Evolutionary conservation across 1,284 basidiomycete genomes (phyloP).

Genomic region (Trametes versicolor): DNA sequence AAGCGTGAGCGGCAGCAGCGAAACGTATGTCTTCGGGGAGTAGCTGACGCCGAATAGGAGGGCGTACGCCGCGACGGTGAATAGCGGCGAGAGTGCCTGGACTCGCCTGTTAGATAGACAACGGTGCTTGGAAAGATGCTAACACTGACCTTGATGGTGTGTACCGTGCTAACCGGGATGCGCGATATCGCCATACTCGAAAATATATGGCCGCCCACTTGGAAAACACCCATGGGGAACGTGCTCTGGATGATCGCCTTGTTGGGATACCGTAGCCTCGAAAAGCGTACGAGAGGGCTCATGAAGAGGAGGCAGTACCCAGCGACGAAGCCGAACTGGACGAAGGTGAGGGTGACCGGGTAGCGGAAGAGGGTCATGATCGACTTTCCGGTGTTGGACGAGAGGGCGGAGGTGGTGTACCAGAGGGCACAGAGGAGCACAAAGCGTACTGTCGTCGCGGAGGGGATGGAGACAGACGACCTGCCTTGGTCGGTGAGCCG

Average conservation of each 20-base stretch:
- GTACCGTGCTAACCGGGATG: constrained; percentile 97
- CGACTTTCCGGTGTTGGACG: constrained; percentile 90
- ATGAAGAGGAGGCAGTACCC: constrained; percentile 86
- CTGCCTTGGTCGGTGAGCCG: constrained; percentile 21
- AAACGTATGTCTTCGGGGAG: constrained; percentile 90
- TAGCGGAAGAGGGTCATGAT: constrained; percentile 90
- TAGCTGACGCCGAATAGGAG: constrained; percentile 94
- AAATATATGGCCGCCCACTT: constrained; percentile 97
- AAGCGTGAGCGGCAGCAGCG: constrained; percentile 92
- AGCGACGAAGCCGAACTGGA: constrained; percentile 97
- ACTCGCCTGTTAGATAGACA: constrained; percentile 11
- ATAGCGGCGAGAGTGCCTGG: constrained; percentile 94
- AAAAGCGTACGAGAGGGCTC: constrained; percentile 75
- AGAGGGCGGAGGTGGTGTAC: constrained; percentile 88
- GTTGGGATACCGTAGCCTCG: constrained; percentile 75
- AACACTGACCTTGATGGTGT: constrained; percentile 92
- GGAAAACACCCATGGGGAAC: constrained; percentile 93
- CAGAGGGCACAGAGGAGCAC: constrained; percentile 78
- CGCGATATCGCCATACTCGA: constrained; percentile 96
- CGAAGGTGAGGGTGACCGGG: constrained; percentile 93
- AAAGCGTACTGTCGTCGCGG: constrained; percentile 54
- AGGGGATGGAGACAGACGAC: constrained; percentile 35
- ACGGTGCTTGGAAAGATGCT: constrained; percentile 6
- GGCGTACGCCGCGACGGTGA: constrained; percentile 96
- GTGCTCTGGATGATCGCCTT: constrained; percentile 81